phyloP scores from a whole-genome alignment of 2,329 filamentous ascomycete genomes.

The Blumeriella jaapii region DNA sequence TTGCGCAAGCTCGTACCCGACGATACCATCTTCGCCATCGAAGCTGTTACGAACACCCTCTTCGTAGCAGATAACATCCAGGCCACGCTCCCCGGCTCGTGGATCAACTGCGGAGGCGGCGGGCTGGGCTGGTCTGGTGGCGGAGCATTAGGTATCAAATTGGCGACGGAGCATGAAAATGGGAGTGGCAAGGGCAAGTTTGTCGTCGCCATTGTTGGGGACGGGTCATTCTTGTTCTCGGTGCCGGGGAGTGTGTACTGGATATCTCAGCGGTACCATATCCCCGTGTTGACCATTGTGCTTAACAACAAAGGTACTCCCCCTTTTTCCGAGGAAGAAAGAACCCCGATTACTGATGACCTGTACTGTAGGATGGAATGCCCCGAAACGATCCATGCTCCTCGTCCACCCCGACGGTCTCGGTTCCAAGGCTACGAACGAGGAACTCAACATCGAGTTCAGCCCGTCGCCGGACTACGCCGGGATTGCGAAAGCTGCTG shows the following conservation, averaged over 20 bases:
- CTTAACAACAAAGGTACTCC: conserved; percentile 49
- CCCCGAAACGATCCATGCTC: conserved; percentile 46
- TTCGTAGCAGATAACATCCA: conserved; percentile 62
- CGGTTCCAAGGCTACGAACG: conserved; percentile 48
- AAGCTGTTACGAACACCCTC: conserved; percentile 62
- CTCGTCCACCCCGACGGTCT: conserved; percentile 55
- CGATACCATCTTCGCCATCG: conserved; percentile 65
- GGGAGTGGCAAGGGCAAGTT: conserved; percentile 42
- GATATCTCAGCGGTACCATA: conserved; percentile 54
- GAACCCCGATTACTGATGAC: no score
- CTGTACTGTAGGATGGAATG: conserved; percentile 45
- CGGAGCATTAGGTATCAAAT: conserved; percentile 63
- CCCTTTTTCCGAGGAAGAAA: neutral
- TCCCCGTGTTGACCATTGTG: conserved; percentile 54
- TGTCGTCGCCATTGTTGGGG: conserved; percentile 53
- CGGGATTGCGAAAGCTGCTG: conserved; percentile 55
- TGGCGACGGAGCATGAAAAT: conserved; percentile 43
- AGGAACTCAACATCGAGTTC: conserved; percentile 56
- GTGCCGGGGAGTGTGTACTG: conserved; percentile 57
- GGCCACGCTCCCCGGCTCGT: conserved; percentile 54
- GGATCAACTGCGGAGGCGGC: conserved; percentile 73
- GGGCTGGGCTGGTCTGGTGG: conserved; percentile 75
- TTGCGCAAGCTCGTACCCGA: conserved; percentile 44
- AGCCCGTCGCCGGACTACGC: conserved; percentile 54
- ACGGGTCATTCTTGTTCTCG: conserved; percentile 56